Base-by-base conservation (phyloP, 495 filamentous ascomycete genomes). In the Parathielavia appendiculata region DNA sequence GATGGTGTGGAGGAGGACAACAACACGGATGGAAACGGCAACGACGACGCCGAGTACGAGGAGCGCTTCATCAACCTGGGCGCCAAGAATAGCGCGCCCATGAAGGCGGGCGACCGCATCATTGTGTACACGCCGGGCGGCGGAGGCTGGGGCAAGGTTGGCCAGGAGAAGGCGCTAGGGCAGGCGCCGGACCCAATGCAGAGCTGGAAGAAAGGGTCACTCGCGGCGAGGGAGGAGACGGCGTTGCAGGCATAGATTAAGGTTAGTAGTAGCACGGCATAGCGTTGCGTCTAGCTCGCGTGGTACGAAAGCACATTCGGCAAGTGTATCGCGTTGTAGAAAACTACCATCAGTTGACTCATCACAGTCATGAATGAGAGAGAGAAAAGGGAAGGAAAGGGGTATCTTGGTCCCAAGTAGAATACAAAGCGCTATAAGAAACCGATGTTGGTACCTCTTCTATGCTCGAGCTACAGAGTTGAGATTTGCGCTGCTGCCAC, bases 21-120 rank as follows among this genome's bases (percentile, higher is more conserved):
- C n/a, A n/a, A n/a, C n/a, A n/a, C n/a, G n/a, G n/a, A n/a, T n/a
- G n/a, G n/a, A n/a, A n/a, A n/a, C n/a, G n/a, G n/a, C n/a, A n/a
- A n/a, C 32, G 68, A 66, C 7, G 71, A 69, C 19, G 66, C 67
- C 41, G 78, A 82, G 58, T 79, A 71, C 49, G 85, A 87, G 63
- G 83, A 87, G 65, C 75, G 89, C 43, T 75, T 74, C 32, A 88
- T 97, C 61, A 96, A 92, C 66, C 70, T 97, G 46, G 93, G 92
- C 0, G 91, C 85, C 10, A 98, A 98, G 80, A 97, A 97, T 69
- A 96, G 90, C 16, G 91, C 92, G 23, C 78, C 81, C 11, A 95
- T 97, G 84, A 77, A 85, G 63, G 76, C 83, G 0, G 92, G 93
- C 22, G 93, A 98, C 69, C 80, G 91, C 10, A 90, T 98, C 61